Evolutionary conservation across 768 basidiomycete genomes (phyloP).

Genomic region (Candolleomyces eurysporus): DNA sequence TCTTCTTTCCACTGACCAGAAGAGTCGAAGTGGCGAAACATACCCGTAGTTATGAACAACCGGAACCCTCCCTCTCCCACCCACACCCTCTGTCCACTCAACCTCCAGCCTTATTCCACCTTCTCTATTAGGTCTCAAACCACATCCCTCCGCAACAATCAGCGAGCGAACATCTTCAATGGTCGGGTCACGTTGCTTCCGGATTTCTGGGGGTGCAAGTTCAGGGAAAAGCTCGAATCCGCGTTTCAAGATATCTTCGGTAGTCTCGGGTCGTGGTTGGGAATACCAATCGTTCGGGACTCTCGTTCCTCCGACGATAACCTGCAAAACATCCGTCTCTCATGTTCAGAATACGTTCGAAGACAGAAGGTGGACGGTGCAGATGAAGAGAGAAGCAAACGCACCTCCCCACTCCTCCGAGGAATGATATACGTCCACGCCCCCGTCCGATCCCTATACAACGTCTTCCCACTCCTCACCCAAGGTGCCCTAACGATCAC

Average conservation of each 20-base stretch:
- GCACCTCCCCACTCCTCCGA: constrained; percentile 50
- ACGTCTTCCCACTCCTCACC: constrained; percentile 55
- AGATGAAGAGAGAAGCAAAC: neutral
- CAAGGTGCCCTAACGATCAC: constrained; percentile 71
- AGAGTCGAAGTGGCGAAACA: neutral
- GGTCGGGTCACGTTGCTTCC: constrained; percentile 41
- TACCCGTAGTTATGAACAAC: constrained; percentile 47
- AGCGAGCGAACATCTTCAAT: constrained; percentile 46
- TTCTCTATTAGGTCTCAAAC: constrained; percentile 51
- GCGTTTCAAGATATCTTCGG: constrained; percentile 57
- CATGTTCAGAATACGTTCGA: no score
- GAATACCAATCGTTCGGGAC: constrained; percentile 66
- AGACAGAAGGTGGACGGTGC: no score
- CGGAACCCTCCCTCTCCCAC: constrained; percentile 34
- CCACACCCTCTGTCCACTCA: constrained; percentile 30
- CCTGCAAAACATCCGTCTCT: neutral
- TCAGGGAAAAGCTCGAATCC: constrained; percentile 53
- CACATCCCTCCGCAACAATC: constrained; percentile 49
- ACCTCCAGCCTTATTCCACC: constrained; percentile 56
- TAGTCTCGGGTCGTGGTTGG: constrained; percentile 58
- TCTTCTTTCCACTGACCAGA: no score
- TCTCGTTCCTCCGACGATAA: constrained; percentile 65
- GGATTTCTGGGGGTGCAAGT: constrained; percentile 52
- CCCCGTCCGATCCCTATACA: constrained; percentile 34
- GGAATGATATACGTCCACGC: constrained; percentile 65